Evolutionary conservation across 78 protist species (phyloP), one percentile per base, ranked within the genome.

Genomic region (Bigelowiella natans): DNA sequence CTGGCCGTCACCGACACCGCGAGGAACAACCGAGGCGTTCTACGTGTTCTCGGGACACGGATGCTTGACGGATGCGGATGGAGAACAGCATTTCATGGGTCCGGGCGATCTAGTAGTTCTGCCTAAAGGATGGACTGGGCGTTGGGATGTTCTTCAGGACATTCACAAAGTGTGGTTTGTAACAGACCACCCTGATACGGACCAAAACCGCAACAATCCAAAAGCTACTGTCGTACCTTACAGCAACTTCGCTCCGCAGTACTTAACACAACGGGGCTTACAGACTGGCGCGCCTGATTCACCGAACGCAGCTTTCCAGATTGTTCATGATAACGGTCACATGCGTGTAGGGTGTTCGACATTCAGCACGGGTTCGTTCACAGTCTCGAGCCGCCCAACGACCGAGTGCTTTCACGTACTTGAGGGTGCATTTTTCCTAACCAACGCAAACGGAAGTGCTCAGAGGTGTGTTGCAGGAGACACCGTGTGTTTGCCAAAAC

Each of bases 111-210:
- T 38, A 2, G 88, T 84, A 2, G 88, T 84, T 1, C 88, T 84
- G 28, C 88, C 88, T 1, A 84, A 2, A 39, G 51, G 37, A 29
- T 84, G 88, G 88, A 31, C 51, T 28, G 88, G 88, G 0, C 1
- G 88, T 2, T 84, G 88, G 88, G 88, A 84, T 39, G 1, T 84
- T 26, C 1, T 0, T 26, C 73, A 37, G 2, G 2, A 2, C 73
- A 0, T 36, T 2, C 63, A 38, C 89, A 36, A 86, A 73, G 26
- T 37, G 36, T 38, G 40, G 89, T 30, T 86, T 2, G 89, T 86
- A 0, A 63, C 39, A 26, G 89, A 86, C 89, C 89, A 86, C 63
- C 89, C 89, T 0, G 40, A 86, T 37, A 37, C 2, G 40, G 89
- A 1, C 40, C 37, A 34, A 26, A 34, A 63, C 31, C 0, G 40